Conservation (phyloP, 371 early-diverging fungal species). For the Mucor velutinosus region DNA sequence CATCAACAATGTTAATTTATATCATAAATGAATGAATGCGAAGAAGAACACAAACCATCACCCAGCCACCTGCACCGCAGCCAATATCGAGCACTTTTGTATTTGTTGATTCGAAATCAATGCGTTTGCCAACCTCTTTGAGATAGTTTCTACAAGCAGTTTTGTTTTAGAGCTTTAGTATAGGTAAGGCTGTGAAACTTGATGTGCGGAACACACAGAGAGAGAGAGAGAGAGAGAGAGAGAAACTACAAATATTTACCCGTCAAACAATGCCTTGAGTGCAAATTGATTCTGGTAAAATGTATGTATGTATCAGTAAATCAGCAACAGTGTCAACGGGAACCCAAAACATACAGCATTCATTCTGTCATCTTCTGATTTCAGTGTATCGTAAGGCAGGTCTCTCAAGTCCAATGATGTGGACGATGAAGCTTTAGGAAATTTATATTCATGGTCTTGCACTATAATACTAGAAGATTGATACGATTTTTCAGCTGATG, state of each 20-base stretch:
- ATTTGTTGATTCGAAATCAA: constrained; percentile 12
- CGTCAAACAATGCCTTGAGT: constrained; percentile 19
- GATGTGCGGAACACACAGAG: neutral
- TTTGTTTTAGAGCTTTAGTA: neutral
- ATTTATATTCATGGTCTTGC: neutral
- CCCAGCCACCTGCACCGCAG: constrained; percentile 35
- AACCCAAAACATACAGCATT: constrained; percentile 8
- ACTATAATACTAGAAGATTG: neutral
- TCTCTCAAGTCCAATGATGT: neutral
- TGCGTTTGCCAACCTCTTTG: neutral
- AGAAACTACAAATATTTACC: constrained; percentile 1
- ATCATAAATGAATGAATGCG: neutral
- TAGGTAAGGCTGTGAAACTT: neutral
- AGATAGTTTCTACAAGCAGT: constrained; percentile 18
- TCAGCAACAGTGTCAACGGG: neutral
- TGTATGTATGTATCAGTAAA: neutral
- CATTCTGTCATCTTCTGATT: constrained; percentile 15
- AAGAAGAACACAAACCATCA: constrained; percentile 20
- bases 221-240: too few species aligned
- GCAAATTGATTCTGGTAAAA: constrained; percentile 20
- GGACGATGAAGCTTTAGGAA: neutral
- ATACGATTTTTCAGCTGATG: neutral
- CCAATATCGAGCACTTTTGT: constrained; percentile 24
- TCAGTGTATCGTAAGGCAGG: neutral
- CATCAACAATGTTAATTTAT: neutral